Percentiles rank a stretch among this genome's conserved stretches.
phyloP scores from a whole-genome alignment of 2,329 filamentous ascomycete genomes.

The Colletotrichum viniferum region DNA sequence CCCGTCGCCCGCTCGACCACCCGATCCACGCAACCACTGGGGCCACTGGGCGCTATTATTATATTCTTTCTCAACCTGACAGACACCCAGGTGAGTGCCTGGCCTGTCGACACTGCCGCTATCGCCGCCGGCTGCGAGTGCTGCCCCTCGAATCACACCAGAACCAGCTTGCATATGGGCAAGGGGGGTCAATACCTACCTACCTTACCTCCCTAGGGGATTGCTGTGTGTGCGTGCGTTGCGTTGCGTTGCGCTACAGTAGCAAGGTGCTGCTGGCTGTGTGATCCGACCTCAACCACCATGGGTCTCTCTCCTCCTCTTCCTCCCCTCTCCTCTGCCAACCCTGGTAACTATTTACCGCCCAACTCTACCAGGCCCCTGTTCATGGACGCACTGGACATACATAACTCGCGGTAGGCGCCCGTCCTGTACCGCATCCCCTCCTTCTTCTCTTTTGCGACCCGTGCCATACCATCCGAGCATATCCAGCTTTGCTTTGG shows the following conservation, averaged over 20 bases:
- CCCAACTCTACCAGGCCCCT: slow-evolving; percentile 11
- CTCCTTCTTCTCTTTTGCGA: slow-evolving; percentile 46
- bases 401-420: slow-evolving; percentile 56
- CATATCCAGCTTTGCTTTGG: slow-evolving; percentile 35
- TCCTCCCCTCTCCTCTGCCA: neutral
- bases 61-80: neutral
- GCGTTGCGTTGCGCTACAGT: slow-evolving; percentile 3
- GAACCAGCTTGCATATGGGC: slow-evolving; percentile 16
- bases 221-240: slow-evolving; percentile 6
- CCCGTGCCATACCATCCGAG: slow-evolving; percentile 36
- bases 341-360: neutral
- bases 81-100: neutral
- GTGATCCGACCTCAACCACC: slow-evolving; percentile 20
- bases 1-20: slow-evolving; percentile 6
- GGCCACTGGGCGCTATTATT: slow-evolving; percentile 15
- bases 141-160: slow-evolving; percentile 20
- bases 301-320: neutral
- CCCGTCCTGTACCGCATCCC: slow-evolving; percentile 39
- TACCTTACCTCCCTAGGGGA: neutral
- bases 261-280: slow-evolving; percentile 7
- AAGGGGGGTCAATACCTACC: neutral
- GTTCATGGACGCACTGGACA: slow-evolving; percentile 24
- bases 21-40: slow-evolving; percentile 2
- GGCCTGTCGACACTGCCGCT: slow-evolving; percentile 5
- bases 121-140: slow-evolving; percentile 13